Evolutionary conservation across 352 stramenopile species (phyloP), one percentile per base, ranked within the genome.

Genomic region (Pythium folliculosum): DNA sequence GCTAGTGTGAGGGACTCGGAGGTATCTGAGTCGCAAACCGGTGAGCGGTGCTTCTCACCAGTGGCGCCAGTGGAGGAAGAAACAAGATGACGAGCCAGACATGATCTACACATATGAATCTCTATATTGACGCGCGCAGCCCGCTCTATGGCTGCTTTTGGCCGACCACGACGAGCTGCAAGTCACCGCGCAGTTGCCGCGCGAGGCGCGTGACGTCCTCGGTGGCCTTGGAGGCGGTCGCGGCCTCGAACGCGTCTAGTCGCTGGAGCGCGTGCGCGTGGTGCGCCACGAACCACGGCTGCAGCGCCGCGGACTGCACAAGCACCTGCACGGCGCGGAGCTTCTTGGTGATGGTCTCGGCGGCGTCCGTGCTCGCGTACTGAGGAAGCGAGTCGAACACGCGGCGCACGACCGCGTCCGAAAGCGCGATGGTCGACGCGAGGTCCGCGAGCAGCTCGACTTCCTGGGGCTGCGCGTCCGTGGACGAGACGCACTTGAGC

Each of bases 161-260:
- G 8, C 81, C 81, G 10, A 81, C 76, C 25, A 69, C 70, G 19
- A 88, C 67, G n/a, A 92, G 80, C 57, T 85, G 69, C 61, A 90
- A 55, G 32, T 90, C 83, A 59, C 81, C 83, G 27, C 71, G 78
- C 49, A 92, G 25, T 64, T 88, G 78, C 23, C 80, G 80, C n/a
- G 82, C 53, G 49, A 84, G 65, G 21, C 74, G 71, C 17, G 67
- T 25, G 37, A 84, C 57, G 44, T 89, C 74, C 14, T 82, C 71
- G 10, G 77, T 79, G 25, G 53, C 35, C 10, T 60, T 61, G 25
- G 56, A 59, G 1, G 63, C 62, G 35, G 78, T 56, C 1, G 32
- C 52, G 1, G 40, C 58, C 32, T 60, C 76, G 32, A 80, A 48
- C 22, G 48, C 49, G 8, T 65, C 38, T 14, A 87, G 16, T 23